These are phyloP conservation scores for Sporisorium scitamineum DNA, from an alignment of 1,284 basidiomycete species.

Conservation along the genomic window DNA sequence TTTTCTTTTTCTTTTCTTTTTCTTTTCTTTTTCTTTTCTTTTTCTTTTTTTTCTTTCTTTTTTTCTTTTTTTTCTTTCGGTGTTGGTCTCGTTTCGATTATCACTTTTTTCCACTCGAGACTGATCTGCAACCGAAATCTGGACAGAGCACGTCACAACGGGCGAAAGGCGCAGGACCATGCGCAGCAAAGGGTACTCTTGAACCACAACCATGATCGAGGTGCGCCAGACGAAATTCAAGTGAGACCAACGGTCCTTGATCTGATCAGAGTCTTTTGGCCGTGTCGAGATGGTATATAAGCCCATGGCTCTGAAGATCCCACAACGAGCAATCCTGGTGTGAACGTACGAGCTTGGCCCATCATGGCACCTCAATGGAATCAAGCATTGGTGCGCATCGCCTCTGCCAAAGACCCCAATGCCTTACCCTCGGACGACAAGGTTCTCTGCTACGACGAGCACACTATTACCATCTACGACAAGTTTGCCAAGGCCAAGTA, in stretches of 20 bases:
- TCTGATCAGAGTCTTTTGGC: not conserved
- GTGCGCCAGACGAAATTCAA: not conserved
- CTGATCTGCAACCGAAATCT: not conserved
- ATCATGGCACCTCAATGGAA: slow-evolving; percentile 28
- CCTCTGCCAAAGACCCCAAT: slow-evolving; percentile 29
- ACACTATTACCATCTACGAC: slow-evolving; percentile 83
- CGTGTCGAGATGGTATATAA: slow-evolving; percentile 3
- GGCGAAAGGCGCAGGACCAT: too few species aligned
- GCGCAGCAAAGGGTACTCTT: not conserved
- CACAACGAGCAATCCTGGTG: not conserved
- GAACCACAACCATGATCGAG: not conserved
- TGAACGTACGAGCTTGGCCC: not conserved
- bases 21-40: too few species aligned
- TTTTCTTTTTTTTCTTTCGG: too few species aligned
- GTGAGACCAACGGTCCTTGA: not conserved
- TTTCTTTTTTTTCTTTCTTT: too few species aligned
- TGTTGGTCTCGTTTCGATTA: not conserved
- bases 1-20: too few species aligned
- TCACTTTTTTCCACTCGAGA: too few species aligned
- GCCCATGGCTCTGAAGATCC: not conserved
- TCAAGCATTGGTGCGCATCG: slow-evolving; percentile 40
- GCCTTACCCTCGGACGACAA: slow-evolving; percentile 70
- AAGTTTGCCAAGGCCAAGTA: slow-evolving; percentile 78
- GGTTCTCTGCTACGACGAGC: slow-evolving; percentile 76
- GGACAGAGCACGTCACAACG: too few species aligned